A percentile compares a stretch with the other conserved stretches of the same genome.
phyloP scores from a whole-genome alignment of 208 protist genomes.

The Wallacemonas collosoma region DNA sequence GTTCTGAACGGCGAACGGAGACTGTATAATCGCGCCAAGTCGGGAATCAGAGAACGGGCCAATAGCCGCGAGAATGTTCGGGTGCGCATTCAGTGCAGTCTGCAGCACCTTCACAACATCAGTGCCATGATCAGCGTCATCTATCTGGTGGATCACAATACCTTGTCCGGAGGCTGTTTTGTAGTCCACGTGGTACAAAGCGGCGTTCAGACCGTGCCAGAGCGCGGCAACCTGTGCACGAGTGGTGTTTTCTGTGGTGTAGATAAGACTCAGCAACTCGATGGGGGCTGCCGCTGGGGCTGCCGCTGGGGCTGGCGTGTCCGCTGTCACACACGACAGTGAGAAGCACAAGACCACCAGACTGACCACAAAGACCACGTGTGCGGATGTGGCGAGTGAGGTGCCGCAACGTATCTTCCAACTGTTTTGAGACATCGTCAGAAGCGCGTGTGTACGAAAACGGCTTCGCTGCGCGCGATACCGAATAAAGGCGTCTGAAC shows the following conservation, averaged over 20 bases:
- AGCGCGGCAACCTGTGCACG: conserved; percentile 18
- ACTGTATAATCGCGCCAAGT: conserved; percentile 8
- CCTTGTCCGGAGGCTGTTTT: conserved; percentile 17
- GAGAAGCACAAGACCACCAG: not conserved
- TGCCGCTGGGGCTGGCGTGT: not conserved
- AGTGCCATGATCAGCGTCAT: not conserved
- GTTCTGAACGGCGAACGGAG: conserved; percentile 18
- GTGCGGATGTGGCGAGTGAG: not conserved
- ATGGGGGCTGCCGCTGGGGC: conserved; percentile 16
- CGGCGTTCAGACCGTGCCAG: conserved; percentile 25
- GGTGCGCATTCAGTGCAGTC: conserved; percentile 6
- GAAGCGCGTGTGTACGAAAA: too few species aligned
- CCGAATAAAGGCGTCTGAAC: too few species aligned
- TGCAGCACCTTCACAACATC: conserved; percentile 13
- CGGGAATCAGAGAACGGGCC: conserved; percentile 34
- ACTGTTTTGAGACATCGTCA: not conserved
- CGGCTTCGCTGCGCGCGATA: too few species aligned
- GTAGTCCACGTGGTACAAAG: conserved; percentile 21
- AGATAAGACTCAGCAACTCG: conserved; percentile 27
- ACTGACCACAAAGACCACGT: not conserved
- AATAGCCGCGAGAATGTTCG: conserved; percentile 26
- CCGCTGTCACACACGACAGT: not conserved
- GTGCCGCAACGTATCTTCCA: not conserved
- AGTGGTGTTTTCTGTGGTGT: not conserved
- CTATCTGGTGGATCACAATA: conserved; percentile 23